Evolutionary conservation across 176 grass and related monocot species (phyloP), one percentile per base, ranked within the genome.

Genomic region (Bolboschoenus planiculmis): DNA sequence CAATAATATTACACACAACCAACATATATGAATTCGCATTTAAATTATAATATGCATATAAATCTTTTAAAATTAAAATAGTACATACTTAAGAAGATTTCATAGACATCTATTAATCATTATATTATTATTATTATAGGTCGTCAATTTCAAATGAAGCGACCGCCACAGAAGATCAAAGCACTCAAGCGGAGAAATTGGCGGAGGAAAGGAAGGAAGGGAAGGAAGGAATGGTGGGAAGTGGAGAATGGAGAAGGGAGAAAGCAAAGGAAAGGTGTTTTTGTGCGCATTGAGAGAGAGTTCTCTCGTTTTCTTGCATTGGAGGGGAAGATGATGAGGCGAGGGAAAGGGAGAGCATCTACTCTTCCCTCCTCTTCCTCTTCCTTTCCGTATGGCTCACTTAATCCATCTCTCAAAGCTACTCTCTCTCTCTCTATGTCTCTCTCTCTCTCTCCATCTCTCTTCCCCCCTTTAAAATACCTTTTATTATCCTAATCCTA

Each of bases 371-470:
- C 80, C 36, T 16, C 56, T 54, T 82, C 58, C 43, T 63, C 60
- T 63, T 66, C 40, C 80, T 82, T 82, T 59, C 40, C 80, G 56
- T 82, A 82, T 82, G 58, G 10, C 40, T 82, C 15, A 82, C 80
- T 82, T 82, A 82, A 82, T 82, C 80, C 58, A 63, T 82, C 35
- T 82, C 58, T 66, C 80, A 82, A 82, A 82, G 80, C 33, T 76
- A 51, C 72, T 53, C 27, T 72, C 67, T 46, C 31, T n/a, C 14
- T 54, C 50, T 34, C 58, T 60, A 3, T 65, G 5, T 48, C 27
- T 53, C 72, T 20, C 44, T 31, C 14, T 51, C 72, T 30, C 37
- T 47, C 18, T 58, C 55, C 40, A 36, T 68, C 10, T 46, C 4
- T 57, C n/a, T 42, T 44, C 40, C 78, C 7, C 54, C 58, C 24